phyloP scores from a whole-genome alignment of 306 rosid genomes.

The Fagus sylvatica region DNA sequence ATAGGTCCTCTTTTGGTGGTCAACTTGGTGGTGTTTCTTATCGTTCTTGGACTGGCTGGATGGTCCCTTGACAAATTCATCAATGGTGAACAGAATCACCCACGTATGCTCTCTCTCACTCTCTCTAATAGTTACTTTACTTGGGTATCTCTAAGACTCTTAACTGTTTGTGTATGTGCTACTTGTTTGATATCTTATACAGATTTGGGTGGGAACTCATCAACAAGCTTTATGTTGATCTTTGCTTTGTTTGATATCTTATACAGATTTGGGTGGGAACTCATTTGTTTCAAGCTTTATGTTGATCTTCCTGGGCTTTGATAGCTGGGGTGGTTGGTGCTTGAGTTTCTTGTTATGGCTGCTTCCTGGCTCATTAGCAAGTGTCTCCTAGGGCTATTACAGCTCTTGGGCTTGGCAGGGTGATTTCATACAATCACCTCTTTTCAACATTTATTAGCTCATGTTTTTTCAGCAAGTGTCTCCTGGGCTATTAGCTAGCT shows the following conservation, averaged over 20 bases:
- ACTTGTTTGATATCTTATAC: neutral
- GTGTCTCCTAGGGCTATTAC: constrained; percentile 33
- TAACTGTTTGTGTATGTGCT: neutral
- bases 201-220: constrained; percentile 48
- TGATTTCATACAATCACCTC: neutral
- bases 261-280: too few relatives aligned
- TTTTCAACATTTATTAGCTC: neutral
- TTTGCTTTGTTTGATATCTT: too few relatives aligned
- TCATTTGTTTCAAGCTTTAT: too few relatives aligned
- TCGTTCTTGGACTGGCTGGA: constrained; percentile 42
- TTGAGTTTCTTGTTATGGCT: too few relatives aligned
- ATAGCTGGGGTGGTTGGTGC: too few relatives aligned
- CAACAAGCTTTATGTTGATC: constrained; percentile 41
- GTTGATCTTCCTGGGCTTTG: too few relatives aligned
- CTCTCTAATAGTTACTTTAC: neutral
- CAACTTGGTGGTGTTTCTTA: constrained; percentile 34
- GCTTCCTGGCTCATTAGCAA: constrained; percentile 28
- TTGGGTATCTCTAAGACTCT: neutral
- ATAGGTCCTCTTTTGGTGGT: constrained; percentile 38
- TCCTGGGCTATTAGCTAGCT: constrained; percentile 36
- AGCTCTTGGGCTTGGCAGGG: too few relatives aligned
- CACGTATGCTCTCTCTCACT: constrained; percentile 24
- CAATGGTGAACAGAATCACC: constrained; percentile 41
- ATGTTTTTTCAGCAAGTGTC: constrained; percentile 10
- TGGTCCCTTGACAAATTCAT: constrained; percentile 51